These are phyloP conservation scores for Cyclotella atomus DNA, from an alignment of 108 stramenopile genomes.

Conservation along the genomic window DNA sequence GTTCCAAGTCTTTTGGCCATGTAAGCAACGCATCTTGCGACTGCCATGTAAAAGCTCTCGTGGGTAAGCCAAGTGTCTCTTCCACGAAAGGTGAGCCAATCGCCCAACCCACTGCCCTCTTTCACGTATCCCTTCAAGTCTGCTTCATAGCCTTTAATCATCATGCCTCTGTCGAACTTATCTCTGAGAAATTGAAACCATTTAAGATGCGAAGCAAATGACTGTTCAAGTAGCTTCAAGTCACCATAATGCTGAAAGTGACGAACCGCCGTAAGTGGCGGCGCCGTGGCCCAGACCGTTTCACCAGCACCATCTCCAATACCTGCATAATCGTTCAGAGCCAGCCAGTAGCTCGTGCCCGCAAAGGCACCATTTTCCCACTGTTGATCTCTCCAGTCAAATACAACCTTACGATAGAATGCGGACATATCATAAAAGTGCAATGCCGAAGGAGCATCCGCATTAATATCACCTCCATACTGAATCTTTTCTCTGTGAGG, in stretches of 20 bases:
- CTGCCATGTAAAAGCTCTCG: constrained; percentile 39
- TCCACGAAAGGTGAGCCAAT: constrained; percentile 41
- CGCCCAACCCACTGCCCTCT: constrained; percentile 41
- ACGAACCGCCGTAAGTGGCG: constrained; percentile 35
- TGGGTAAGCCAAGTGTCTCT: constrained; percentile 40
- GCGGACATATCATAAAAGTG: constrained; percentile 48
- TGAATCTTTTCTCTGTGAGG: constrained; percentile 59
- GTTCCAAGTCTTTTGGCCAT: constrained; percentile 23
- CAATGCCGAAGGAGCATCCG: constrained; percentile 33
- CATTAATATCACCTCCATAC: constrained; percentile 52
- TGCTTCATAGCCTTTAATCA: constrained; percentile 22
- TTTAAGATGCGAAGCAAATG: constrained; percentile 5
- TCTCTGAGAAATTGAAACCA: constrained; percentile 27
- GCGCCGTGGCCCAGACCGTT: constrained; percentile 45
- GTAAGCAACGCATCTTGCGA: constrained; percentile 33
- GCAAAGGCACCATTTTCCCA: constrained; percentile 50
- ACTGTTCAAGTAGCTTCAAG: constrained; percentile 4
- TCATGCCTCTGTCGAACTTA: constrained; percentile 27
- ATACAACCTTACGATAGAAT: constrained; percentile 50
- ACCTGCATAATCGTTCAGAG: constrained; percentile 40
- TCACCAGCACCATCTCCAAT: constrained; percentile 42
- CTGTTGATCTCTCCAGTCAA: constrained; percentile 46
- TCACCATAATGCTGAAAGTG: constrained; percentile 43
- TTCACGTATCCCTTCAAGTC: constrained; percentile 18
- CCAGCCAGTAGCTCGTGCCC: constrained; percentile 40